Evolutionary conservation across 2,329 filamentous ascomycete genomes (phyloP).

Genomic region (Colletotrichum tropicale): DNA sequence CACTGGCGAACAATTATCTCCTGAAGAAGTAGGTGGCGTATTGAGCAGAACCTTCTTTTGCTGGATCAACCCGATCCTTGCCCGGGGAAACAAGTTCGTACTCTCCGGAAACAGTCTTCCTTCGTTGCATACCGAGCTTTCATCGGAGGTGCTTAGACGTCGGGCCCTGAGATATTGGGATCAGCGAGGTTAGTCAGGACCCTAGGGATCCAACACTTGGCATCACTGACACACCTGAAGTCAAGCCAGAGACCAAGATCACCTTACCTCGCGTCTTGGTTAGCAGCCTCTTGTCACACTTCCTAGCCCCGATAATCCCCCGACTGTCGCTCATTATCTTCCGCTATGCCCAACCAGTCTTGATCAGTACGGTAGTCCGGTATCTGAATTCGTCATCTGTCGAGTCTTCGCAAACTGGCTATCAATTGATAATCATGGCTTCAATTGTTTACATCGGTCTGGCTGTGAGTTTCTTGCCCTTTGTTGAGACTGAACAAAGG

Average conservation of each 20-base stretch:
- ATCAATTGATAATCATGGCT: background rate
- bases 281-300: background rate
- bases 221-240: background rate
- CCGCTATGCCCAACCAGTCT: background rate
- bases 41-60: background rate
- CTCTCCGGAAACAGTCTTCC: background rate
- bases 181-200: background rate
- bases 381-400: background rate
- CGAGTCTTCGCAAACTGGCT: background rate
- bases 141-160: background rate
- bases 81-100: background rate
- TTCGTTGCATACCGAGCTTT: background rate
- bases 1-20: background rate
- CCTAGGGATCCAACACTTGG: background rate
- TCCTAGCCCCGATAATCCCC: background rate
- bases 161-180: background rate
- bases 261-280: background rate
- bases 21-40: background rate
- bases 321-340: background rate
- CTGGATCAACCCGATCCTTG: conserved; percentile 8
- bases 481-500: rapidly evolving
- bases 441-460: background rate
- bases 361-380: background rate
- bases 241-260: background rate
- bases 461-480: background rate